phyloP scores from a whole-genome alignment of 345 rosid species.

The Brassica juncea region DNA sequence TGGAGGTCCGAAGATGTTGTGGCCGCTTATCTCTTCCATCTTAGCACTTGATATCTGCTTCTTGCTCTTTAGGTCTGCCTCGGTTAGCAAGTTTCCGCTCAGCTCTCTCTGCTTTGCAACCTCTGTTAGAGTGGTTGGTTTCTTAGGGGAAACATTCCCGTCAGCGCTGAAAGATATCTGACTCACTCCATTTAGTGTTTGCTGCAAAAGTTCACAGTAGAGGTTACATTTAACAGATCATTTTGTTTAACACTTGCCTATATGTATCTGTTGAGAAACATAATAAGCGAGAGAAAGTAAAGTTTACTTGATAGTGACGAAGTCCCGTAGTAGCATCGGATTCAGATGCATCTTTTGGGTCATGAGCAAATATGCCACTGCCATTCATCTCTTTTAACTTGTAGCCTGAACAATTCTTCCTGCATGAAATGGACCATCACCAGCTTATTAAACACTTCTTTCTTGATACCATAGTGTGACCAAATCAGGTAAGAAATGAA shows the following conservation, averaged over 20 bases:
- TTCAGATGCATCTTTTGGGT: conserved; percentile 50
- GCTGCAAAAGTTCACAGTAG: conserved; percentile 43
- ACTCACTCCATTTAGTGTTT: conserved; percentile 71
- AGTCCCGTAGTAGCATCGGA: conserved; percentile 49
- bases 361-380: conserved; percentile 63
- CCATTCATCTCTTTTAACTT: conserved; percentile 87
- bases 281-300: background rate
- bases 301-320: conserved; percentile 67
- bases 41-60: conserved; percentile 79
- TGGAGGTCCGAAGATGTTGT: conserved; percentile 76
- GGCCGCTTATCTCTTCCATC: conserved; percentile 87
- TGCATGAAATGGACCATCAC: too few species aligned
- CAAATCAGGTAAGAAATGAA: background rate
- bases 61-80: conserved; percentile 57
- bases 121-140: conserved; percentile 67
- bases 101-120: conserved; percentile 86
- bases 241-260: background rate
- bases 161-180: conserved; percentile 81
- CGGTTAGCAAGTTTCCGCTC: conserved; percentile 66
- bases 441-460: too few species aligned
- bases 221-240: background rate
- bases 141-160: conserved; percentile 70
- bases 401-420: conserved; percentile 84
- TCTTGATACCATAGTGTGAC: too few species aligned
- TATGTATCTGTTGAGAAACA: background rate